Base-by-base conservation (phyloP, 2,329 filamentous ascomycete species). In the Chrysoporthe deuterocubensis region DNA sequence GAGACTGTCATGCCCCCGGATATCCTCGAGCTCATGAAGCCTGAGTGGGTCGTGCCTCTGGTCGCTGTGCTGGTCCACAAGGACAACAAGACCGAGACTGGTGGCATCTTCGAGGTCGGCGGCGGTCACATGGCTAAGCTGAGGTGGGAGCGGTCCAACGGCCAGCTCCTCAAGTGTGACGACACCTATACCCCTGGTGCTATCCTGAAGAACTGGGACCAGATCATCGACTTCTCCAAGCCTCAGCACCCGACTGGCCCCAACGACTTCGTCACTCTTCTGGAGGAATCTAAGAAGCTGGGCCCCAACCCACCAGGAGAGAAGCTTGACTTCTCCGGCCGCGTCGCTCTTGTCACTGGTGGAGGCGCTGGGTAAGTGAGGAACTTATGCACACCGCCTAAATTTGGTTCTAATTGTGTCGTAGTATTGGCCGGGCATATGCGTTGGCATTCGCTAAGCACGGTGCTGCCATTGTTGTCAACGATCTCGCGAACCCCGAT, bases 1-100 rank as follows among this genome's bases (percentile, higher is more conserved):
- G 89, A 94, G 79, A 97, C 95, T 21, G 87, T 97, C 73, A 95
- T 97, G 93, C 94, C 94, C 44, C 93, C 93, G n/a, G 94, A 97
- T 77, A 87, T 97, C 50, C 86, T 97, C 74, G 90, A 91, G 73
- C 90, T 89, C 76, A 85, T 97, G 71, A 94, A 92, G 84, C 96
- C 96, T 59, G 93, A 97, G 71, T 98, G 94, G 94, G 90, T 98
- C 69, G 94, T 98, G 59, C 96, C 96, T 46, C 84, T 98, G 54
- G 96, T 98, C 43, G 95, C 94, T 62, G 90, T 92, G 67, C 85
- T 99, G 62, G 92, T 92, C 56, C 94, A 98, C 86, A 89, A 92
- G 76, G 92, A 88, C 75, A 96, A 96, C 84, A 90, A 87, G 8
- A 80, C 82, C 60, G 95, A 98, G 85, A 95, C 87, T 59, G 96